Base-by-base conservation (phyloP, 768 basidiomycete genomes). In the Kwoniella dendrophila region DNA sequence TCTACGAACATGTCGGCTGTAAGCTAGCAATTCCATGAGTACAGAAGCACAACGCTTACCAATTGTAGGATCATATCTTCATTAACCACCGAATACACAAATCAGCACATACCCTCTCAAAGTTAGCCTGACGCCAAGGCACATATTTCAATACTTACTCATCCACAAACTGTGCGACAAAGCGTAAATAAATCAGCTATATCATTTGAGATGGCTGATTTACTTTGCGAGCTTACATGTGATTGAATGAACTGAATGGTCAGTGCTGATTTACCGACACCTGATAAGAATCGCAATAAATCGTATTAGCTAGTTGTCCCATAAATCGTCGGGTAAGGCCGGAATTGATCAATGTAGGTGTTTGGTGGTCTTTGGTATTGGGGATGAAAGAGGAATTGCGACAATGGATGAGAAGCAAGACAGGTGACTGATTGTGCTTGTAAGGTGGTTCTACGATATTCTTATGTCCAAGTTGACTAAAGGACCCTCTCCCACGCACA, bases 181-280 rank as follows among this genome's bases (percentile, higher is more conserved):
- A 43, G 33, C 33, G 32, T 30, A 16, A 57, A 12, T 33, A 11
- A 6, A 29, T 71, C 57, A 72, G 72, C 68, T 22, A 12, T 29
- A 16, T 33, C 26, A 32, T 32, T 40, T 44, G 34, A 49, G 18
- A 47, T 24, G 11, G 14, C 22, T 38, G 16, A 41, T 16, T 20
- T 24, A n/a, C 2, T 3, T 24, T 14, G 32, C 8, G 32, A 20
- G 57, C 71, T 65, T 44, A 75, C 76, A 67, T 79, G 78, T 27
- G 70, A 72, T 51, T 98, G 95, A 70, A 97, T 96, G 83, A 97
- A 98, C 78, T 97, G 95, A 73, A 97, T 96, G 52, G 95, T 97
- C 81, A 96, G 80, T 26, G 92, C 92, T 53, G 91, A 93, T 84
- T 98, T 90, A 34, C 89, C 89, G 60, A 87, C 86, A 78, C 85